Conservation (phyloP, 179 eudicot species). For the Corrigiola litoralis region DNA sequence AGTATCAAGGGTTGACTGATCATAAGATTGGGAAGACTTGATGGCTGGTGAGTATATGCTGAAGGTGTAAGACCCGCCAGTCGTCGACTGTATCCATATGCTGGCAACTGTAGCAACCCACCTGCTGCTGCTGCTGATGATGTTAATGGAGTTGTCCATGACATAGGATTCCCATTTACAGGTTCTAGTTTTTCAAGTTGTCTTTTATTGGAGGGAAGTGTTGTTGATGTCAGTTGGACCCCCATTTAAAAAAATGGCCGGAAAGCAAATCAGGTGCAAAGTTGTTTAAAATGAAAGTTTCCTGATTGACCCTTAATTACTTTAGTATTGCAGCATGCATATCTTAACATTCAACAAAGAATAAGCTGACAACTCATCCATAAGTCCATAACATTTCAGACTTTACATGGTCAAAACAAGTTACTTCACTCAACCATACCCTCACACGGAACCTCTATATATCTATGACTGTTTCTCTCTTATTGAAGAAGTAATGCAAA, state of each 20-base stretch:
- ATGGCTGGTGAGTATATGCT: constrained; percentile 22
- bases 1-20: constrained; percentile 26
- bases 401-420: background rate
- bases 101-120: constrained; percentile 25
- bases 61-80: constrained; percentile 27
- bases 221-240: constrained; percentile 11
- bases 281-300: background rate
- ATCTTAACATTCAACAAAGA: background rate
- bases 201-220: background rate
- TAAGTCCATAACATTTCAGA: no score
- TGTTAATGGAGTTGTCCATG: constrained; percentile 6
- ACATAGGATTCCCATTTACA: background rate
- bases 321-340: background rate
- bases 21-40: constrained; percentile 11
- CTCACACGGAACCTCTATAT: no score
- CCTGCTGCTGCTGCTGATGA: constrained; percentile 16
- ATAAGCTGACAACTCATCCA: no score
- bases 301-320: constrained; percentile 6
- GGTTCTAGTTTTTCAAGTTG: background rate
- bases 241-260: background rate
- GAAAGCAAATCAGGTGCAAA: background rate
- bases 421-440: background rate
- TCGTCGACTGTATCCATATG: constrained; percentile 17
- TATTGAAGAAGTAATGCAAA: background rate
- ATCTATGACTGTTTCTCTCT: background rate